phyloP scores from a whole-genome alignment of 2,329 filamentous ascomycete species.

The Ambrosiella xylebori region DNA sequence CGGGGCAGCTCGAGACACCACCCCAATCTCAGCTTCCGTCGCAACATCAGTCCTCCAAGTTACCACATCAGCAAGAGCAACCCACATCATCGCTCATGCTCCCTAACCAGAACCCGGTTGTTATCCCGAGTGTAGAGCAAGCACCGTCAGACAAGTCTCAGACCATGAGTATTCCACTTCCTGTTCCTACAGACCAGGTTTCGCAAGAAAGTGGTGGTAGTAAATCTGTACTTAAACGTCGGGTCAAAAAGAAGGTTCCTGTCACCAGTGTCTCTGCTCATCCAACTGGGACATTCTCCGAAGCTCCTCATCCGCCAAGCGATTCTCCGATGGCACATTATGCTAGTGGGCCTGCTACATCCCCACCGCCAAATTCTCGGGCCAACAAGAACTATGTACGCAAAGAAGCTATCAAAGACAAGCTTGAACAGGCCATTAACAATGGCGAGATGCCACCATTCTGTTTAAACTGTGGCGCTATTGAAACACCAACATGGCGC shows the following conservation, averaged over 20 bases:
- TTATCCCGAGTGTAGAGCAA: neutral
- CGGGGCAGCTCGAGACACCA: no score
- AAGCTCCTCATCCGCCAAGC: constrained; percentile 26
- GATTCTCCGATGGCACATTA: constrained; percentile 21
- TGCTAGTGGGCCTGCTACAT: constrained; percentile 18
- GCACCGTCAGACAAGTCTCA: neutral
- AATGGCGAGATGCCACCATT: constrained; percentile 73
- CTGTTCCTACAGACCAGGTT: neutral
- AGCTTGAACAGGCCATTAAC: constrained; percentile 46
- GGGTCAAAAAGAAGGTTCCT: neutral
- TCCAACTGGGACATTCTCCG: constrained; percentile 24
- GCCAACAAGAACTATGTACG: constrained; percentile 47
- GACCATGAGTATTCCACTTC: neutral
- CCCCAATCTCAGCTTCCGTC: neutral
- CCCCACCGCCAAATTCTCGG: constrained; percentile 23
- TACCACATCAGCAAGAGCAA: no score
- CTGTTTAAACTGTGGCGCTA: constrained; percentile 83
- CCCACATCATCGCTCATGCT: neutral
- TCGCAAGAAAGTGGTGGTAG: neutral
- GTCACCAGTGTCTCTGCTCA: neutral
- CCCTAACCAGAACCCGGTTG: neutral
- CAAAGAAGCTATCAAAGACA: constrained; percentile 43
- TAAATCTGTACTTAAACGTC: neutral
- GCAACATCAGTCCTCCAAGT: neutral
- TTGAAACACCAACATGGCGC: constrained; percentile 92